Conservation (phyloP, 768 basidiomycete species). For the Mrakia frigida region DNA sequence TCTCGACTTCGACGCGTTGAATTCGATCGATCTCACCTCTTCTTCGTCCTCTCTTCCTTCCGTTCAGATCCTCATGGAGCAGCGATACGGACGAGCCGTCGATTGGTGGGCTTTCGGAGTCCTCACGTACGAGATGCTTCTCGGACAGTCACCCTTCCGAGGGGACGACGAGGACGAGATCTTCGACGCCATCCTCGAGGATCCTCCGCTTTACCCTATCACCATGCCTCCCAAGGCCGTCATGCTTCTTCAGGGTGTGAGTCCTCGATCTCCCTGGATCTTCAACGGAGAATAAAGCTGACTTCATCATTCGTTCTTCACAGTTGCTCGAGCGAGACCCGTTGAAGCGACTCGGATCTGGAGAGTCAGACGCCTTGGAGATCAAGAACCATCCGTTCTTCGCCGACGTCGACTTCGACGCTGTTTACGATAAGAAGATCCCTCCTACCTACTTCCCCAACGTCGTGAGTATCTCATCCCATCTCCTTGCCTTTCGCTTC, state of each 20-base stretch:
- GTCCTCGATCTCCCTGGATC: slow-evolving; percentile 21
- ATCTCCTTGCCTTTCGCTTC: neutral
- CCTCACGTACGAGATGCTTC: slow-evolving; percentile 94
- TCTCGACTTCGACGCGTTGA: neutral
- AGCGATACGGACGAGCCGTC: slow-evolving; percentile 95
- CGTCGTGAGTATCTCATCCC: slow-evolving; percentile 57
- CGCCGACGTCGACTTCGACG: slow-evolving; percentile 95
- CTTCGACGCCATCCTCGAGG: slow-evolving; percentile 97
- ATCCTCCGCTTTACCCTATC: slow-evolving; percentile 96
- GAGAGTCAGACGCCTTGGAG: slow-evolving; percentile 87
- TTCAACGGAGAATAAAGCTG: neutral
- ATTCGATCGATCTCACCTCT: neutral
- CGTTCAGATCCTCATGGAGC: slow-evolving; percentile 91
- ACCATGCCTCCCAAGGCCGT: slow-evolving; percentile 98
- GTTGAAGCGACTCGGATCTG: slow-evolving; percentile 78
- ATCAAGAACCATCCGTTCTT: slow-evolving; percentile 98
- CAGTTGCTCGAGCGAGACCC: slow-evolving; percentile 92
- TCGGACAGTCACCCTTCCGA: slow-evolving; percentile 98
- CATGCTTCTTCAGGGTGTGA: slow-evolving; percentile 86
- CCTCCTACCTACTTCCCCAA: slow-evolving; percentile 96
- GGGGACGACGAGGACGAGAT: slow-evolving; percentile 99
- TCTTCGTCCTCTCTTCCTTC: neutral
- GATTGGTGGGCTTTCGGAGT: slow-evolving; percentile 99
- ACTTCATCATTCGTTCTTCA: neutral
- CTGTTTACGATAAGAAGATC: slow-evolving; percentile 94